Evolutionary conservation across 148 eudicot genomes (phyloP), one percentile per base, ranked within the genome.

Genomic region (Dysphania ambrosioides): DNA sequence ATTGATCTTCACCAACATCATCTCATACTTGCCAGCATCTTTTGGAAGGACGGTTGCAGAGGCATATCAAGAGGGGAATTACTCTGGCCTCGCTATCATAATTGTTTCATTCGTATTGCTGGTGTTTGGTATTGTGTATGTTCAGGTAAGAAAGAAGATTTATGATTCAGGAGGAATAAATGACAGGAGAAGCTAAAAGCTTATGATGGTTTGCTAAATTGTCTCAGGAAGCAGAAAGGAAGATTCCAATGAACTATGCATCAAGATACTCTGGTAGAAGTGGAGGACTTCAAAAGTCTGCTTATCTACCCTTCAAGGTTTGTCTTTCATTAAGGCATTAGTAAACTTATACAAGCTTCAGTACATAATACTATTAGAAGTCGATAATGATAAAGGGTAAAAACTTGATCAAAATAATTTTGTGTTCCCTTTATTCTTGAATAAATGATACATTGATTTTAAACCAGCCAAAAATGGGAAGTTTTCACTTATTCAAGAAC

Each of bases 151-250:
- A 64, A 32, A 36, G 19, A 70, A 67, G 23, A 51, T 64, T 16
- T 13, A 29, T 0, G 8, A 44, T 23, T 0, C n/a, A 12, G 19
- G 30, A 47, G 40, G 8, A 34, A 9, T 67, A 1, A n/a, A 53
- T 58, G 18, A 29, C 41, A 16, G 27, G 41, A 60, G 38, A 12
- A 67, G 34, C 59, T 76, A 67, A 27, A 76, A 29, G 59, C 42
- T 76, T 60, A 63, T 57, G 23, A n/a, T 49, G 63, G 27, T 66
- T 72, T 69, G 53, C 41, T 74, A 75, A 84, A 86, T 78, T 58
- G 75, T 90, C 79, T 72, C 90, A 96, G 99, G 99, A 96, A 87
- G 99, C 99, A 56, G 99, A 96, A 84, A 89, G 99, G 86, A 96
- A 92, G 87, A 96, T 96, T 71, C 99, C 99, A 26, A 74, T 96